These are phyloP conservation scores for Cucurbita argyrosperma DNA, from an alignment of 306 rosid species.

Conservation along the genomic window DNA sequence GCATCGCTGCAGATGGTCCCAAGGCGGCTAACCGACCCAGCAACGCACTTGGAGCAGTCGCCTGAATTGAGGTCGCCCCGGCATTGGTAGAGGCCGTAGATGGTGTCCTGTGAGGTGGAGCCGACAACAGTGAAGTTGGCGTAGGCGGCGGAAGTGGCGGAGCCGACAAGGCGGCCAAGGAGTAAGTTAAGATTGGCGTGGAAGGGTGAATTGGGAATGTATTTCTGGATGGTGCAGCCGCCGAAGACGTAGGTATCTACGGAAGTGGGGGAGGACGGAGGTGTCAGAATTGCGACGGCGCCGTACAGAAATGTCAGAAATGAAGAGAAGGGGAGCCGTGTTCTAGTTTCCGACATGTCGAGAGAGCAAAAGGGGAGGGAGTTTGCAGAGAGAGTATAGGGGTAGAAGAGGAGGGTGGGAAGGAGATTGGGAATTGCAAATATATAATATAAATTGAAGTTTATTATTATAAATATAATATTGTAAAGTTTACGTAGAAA, in stretches of 20 bases:
- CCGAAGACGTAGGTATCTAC: conserved; percentile 47
- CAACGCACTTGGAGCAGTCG: conserved; percentile 53
- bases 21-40: conserved; percentile 40
- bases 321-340: background rate
- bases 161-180: conserved; percentile 51
- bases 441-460: background rate
- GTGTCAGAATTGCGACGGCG: conserved; percentile 11
- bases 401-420: background rate
- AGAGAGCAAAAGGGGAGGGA: conserved; percentile 24
- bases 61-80: conserved; percentile 51
- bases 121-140: conserved; percentile 58
- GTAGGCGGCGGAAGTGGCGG: conserved; percentile 68
- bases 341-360: conserved; percentile 32
- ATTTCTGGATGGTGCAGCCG: conserved; percentile 60
- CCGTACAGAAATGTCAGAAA: background rate
- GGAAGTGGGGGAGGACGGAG: conserved; percentile 14
- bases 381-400: conserved; percentile 16
- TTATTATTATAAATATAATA: background rate
- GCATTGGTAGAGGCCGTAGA: conserved; percentile 78
- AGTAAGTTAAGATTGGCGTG: conserved; percentile 66
- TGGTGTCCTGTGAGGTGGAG: conserved; percentile 17
- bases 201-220: conserved; percentile 43
- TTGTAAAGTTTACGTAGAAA: background rate
- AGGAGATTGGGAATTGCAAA: background rate
- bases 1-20: conserved; percentile 45